A percentile compares a stretch with the other conserved stretches of the same genome.
Conservation (phyloP, 805 yeast genomes). For the Metschnikowia gruessii region DNA sequence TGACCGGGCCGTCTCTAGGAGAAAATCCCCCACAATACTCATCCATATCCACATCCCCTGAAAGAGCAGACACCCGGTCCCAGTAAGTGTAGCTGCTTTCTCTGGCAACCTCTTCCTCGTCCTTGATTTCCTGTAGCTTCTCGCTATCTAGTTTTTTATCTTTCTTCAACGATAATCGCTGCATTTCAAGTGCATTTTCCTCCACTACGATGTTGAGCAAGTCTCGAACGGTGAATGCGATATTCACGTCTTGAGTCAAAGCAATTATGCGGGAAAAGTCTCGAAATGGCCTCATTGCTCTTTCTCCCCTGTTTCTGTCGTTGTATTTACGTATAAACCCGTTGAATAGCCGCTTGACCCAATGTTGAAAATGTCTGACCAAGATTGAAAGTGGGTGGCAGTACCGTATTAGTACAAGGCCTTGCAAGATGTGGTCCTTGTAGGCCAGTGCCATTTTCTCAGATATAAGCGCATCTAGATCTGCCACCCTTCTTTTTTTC, state of each 20-base stretch:
- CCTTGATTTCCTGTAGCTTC: conserved; percentile 17
- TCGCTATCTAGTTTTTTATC: conserved; percentile 9
- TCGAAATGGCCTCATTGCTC: conserved; percentile 20
- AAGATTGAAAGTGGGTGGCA: conserved; percentile 27
- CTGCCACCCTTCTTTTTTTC: conserved; percentile 3
- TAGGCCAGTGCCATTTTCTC: conserved; percentile 26
- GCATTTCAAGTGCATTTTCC: conserved; percentile 27
- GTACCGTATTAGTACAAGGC: conserved; percentile 25
- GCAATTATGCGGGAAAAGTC: conserved; percentile 25
- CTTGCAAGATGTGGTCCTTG: conserved; percentile 19
- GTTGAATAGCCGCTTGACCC: conserved; percentile 39
- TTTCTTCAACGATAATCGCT: conserved; percentile 14
- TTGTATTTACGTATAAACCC: conserved; percentile 32
- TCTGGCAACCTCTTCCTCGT: conserved; percentile 16
- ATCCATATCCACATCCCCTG: conserved; percentile 22
- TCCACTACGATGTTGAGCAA: conserved; percentile 26
- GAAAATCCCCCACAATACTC: background rate
- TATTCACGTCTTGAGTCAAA: conserved; percentile 20
- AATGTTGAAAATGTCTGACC: conserved; percentile 29
- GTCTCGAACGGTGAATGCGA: conserved; percentile 22
- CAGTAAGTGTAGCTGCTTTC: conserved; percentile 36
- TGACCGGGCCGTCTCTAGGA: background rate
- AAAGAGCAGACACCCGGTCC: conserved; percentile 28
- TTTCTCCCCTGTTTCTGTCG: conserved; percentile 8
- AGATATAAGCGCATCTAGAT: conserved; percentile 22